A percentile compares a stretch with the other conserved stretches of the same genome.
Conservation (phyloP, 176 grass and related monocot genomes). For the Carex scoparia region DNA sequence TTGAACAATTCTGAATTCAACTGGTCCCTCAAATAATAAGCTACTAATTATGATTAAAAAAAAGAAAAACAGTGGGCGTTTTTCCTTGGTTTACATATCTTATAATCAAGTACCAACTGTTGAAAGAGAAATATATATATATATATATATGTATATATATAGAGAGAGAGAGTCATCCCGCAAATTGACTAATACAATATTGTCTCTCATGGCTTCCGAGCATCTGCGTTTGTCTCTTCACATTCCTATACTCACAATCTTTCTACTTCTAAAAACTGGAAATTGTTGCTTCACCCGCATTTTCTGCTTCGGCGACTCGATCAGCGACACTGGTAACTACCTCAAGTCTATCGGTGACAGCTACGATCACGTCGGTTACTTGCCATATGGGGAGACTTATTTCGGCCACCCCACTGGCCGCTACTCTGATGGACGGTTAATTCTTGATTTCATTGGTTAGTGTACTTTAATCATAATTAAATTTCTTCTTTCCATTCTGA, state of each 20-base stretch:
- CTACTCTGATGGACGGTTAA: slow-evolving; percentile 62
- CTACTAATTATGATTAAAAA: background rate
- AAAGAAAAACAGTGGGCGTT: background rate
- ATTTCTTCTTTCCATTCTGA: background rate
- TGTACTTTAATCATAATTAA: background rate
- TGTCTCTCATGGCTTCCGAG: background rate
- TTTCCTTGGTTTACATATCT: too few relatives aligned
- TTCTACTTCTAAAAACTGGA: background rate
- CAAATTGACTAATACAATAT: too few relatives aligned
- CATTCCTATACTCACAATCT: slow-evolving; percentile 1
- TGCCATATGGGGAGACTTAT: slow-evolving; percentile 68
- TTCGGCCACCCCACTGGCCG: slow-evolving; percentile 59
- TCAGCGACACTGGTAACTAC: slow-evolving; percentile 80
- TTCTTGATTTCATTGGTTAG: slow-evolving; percentile 89
- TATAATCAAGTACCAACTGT: too few relatives aligned
- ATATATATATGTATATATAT: too few relatives aligned
- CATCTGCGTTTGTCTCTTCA: background rate
- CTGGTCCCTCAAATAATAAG: too few relatives aligned
- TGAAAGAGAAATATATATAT: too few relatives aligned
- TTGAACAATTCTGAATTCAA: too few relatives aligned
- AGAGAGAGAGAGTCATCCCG: too few relatives aligned
- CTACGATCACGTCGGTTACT: slow-evolving; percentile 24
- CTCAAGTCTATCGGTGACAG: slow-evolving; percentile 20
- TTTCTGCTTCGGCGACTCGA: slow-evolving; percentile 87
- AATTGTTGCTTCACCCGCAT: slow-evolving; percentile 58